phyloP scores from a whole-genome alignment of 2,329 filamentous ascomycete species.

The Pseudogymnoascus sp. region DNA sequence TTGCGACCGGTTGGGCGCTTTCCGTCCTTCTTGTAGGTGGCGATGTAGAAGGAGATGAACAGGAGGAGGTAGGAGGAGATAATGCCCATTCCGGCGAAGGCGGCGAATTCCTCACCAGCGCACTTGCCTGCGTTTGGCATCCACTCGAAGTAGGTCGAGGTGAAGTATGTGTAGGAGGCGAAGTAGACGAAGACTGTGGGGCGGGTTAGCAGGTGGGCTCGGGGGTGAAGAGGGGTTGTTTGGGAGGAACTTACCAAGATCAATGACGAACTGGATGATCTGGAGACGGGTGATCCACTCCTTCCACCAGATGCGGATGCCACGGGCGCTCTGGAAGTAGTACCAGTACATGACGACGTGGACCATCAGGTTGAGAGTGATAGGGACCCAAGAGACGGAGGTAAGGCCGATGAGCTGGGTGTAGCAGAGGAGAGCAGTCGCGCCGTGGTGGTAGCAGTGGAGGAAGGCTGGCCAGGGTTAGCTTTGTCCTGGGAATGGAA shows the following conservation, averaged over 20 bases:
- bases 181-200: conserved; percentile 94
- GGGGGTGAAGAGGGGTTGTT: background rate
- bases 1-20: conserved; percentile 79
- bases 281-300: conserved; percentile 98
- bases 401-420: conserved; percentile 91
- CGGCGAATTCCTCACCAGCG: conserved; percentile 94
- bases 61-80: conserved; percentile 92
- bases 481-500: background rate
- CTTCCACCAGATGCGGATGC: conserved; percentile 98
- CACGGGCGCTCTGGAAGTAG: conserved; percentile 98
- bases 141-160: conserved; percentile 78
- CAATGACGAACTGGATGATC: conserved; percentile 94
- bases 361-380: conserved; percentile 84
- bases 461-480: conserved; percentile 62
- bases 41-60: conserved; percentile 98
- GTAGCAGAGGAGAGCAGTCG: conserved; percentile 94
- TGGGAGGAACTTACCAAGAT: conserved; percentile 62
- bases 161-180: conserved; percentile 98
- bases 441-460: conserved; percentile 97
- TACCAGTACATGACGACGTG: conserved; percentile 99
- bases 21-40: conserved; percentile 84
- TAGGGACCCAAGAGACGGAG: conserved; percentile 89
- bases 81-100: conserved; percentile 84
- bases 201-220: conserved; percentile 19
- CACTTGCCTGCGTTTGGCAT: conserved; percentile 80